These are phyloP conservation scores for Kwoniella dendrophila DNA, from an alignment of 768 basidiomycete species.

Conservation along the genomic window DNA sequence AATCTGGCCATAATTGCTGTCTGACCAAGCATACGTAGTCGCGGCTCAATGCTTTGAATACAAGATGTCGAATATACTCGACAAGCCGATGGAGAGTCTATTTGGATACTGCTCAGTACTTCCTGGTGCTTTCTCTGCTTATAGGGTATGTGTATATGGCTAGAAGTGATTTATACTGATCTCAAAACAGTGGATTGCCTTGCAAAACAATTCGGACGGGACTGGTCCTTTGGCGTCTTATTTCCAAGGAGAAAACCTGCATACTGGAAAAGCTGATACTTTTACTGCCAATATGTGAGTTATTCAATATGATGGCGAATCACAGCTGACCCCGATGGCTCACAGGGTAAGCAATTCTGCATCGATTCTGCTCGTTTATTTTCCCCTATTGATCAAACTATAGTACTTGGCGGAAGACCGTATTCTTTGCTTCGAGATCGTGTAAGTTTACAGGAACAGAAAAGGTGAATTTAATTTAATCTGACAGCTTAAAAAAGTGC, in stretches of 20 bases:
- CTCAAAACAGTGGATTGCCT: constrained; percentile 69
- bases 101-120: constrained; percentile 66
- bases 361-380: background rate
- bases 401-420: constrained; percentile 56
- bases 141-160: constrained; percentile 54
- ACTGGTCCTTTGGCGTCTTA: constrained; percentile 88
- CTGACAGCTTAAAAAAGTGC: constrained; percentile 30
- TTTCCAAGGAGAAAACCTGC: constrained; percentile 88
- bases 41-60: constrained; percentile 97
- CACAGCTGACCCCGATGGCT: constrained; percentile 13
- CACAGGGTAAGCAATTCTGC: constrained; percentile 20
- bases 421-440: constrained; percentile 55
- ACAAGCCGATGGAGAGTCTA: constrained; percentile 79
- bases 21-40: constrained; percentile 51
- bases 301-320: background rate
- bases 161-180: background rate
- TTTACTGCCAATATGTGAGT: constrained; percentile 57
- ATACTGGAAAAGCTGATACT: constrained; percentile 56
- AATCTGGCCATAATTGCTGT: background rate
- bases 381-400: background rate
- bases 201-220: constrained; percentile 82
- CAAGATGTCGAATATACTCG: constrained; percentile 88
- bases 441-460: constrained; percentile 33
- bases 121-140: constrained; percentile 89
- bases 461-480: background rate